These are phyloP conservation scores for Fragaria ananassa DNA, from an alignment of 306 rosid species.

Conservation along the genomic window DNA sequence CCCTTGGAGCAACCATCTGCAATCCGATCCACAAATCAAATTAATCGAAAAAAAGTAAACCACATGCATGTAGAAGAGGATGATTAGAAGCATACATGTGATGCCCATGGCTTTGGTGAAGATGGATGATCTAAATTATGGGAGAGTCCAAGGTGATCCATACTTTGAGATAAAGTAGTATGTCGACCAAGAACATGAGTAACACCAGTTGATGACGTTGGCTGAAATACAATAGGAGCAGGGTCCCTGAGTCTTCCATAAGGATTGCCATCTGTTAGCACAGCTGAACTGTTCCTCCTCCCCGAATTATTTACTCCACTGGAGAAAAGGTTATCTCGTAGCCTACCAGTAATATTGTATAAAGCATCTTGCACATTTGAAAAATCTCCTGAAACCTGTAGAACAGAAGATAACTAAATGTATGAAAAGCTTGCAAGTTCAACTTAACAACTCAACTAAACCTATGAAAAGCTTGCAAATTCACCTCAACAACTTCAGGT, in stretches of 20 bases:
- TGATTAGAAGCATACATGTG: conserved; percentile 44
- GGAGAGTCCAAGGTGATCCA: conserved; percentile 52
- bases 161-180: conserved; percentile 46
- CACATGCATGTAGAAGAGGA: neutral
- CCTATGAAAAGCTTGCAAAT: conserved; percentile 5
- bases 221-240: conserved; percentile 41
- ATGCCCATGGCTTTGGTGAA: conserved; percentile 69
- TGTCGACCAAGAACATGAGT: conserved; percentile 47
- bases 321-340: conserved; percentile 76
- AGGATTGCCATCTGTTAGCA: conserved; percentile 55
- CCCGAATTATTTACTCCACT: conserved; percentile 50
- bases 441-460: conserved; percentile 12
- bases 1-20: conserved; percentile 59
- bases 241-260: conserved; percentile 60
- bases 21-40: conserved; percentile 26
- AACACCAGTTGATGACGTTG: conserved; percentile 34
- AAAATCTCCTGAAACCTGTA: conserved; percentile 86
- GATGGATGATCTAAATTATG: conserved; percentile 60
- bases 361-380: conserved; percentile 92
- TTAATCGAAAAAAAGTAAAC: conserved; percentile 2
- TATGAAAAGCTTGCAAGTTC: conserved; percentile 8
- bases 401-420: neutral
- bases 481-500: conserved; percentile 8
- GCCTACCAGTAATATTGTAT: conserved; percentile 83
- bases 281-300: conserved; percentile 50